Conservation (phyloP, 805 yeast genomes). For the Saccharomycopsis guyanensis region DNA sequence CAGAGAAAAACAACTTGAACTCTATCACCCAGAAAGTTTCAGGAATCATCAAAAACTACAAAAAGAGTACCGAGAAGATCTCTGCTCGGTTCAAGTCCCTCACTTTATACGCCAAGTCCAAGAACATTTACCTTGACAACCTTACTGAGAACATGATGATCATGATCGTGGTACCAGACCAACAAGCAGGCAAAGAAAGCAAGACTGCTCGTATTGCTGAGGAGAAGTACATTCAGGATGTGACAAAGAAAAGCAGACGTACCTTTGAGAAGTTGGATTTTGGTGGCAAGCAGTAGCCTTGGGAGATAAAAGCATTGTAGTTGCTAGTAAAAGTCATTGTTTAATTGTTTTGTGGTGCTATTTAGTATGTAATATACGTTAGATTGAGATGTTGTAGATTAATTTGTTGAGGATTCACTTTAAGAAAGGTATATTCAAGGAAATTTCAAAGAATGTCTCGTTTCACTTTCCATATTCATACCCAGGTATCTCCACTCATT, state of each 20-base stretch:
- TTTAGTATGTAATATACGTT: no score
- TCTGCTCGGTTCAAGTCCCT: constrained; percentile 38
- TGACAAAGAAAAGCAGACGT: constrained; percentile 21
- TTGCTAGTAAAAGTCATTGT: no score
- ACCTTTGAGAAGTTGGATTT: constrained; percentile 17
- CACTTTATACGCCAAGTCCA: constrained; percentile 40
- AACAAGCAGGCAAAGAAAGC: constrained; percentile 14
- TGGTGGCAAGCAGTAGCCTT: constrained; percentile 9
- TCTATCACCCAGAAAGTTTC: constrained; percentile 32
- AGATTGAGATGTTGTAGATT: no score
- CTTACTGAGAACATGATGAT: constrained; percentile 41
- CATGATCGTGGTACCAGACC: constrained; percentile 37
- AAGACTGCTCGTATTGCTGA: constrained; percentile 21
- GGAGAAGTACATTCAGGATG: constrained; percentile 16
- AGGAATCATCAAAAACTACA: constrained; percentile 41
- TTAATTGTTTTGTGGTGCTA: no score
- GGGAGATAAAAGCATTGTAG: not conserved
- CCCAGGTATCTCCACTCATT: no score
- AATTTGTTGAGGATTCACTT: no score
- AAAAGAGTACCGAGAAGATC: constrained; percentile 38
- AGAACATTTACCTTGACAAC: constrained; percentile 36
- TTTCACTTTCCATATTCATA: no score
- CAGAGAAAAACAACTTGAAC: constrained; percentile 12
- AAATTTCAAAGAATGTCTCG: no score
- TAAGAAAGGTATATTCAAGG: no score